These are phyloP conservation scores for Graphilbum ipis-grandicollis DNA, from an alignment of 2,329 filamentous ascomycete genomes.

Conservation along the genomic window DNA sequence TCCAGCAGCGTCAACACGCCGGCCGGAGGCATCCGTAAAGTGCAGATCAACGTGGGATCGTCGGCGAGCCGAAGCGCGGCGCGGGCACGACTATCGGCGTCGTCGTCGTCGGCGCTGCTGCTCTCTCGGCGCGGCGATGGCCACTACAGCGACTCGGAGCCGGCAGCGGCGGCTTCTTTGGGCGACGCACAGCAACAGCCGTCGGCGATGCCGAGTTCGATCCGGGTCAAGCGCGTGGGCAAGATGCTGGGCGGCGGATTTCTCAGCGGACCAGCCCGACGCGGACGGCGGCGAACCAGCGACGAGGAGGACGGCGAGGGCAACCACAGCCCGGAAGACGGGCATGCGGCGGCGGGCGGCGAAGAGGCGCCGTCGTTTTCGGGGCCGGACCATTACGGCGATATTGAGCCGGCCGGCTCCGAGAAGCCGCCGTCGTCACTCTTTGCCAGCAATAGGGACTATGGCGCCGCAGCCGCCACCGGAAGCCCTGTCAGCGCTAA, in stretches of 20 bases:
- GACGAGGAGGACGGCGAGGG: constrained; percentile 45
- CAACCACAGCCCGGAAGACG: constrained; percentile 9
- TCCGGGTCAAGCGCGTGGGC: constrained; percentile 61
- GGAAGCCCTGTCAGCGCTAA: constrained; percentile 40
- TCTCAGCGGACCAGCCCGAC: constrained; percentile 60
- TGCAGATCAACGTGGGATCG: constrained; percentile 36
- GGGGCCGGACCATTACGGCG: no score
- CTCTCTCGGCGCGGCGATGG: constrained; percentile 8
- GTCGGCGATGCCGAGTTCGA: constrained; percentile 50
- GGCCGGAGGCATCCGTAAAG: constrained; percentile 29
- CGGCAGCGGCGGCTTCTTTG: constrained; percentile 15
- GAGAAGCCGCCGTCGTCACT: no score
- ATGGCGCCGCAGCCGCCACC: constrained; percentile 26
- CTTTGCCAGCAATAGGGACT: neutral
- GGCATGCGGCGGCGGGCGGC: constrained; percentile 15
- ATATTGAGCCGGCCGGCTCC: no score
- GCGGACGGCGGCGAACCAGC: constrained; percentile 50
- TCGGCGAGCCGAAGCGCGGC: constrained; percentile 22
- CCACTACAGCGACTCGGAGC: constrained; percentile 28
- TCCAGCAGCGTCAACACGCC: constrained; percentile 31
- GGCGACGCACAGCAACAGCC: constrained; percentile 16
- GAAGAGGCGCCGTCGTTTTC: no score
- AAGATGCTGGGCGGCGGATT: constrained; percentile 58
- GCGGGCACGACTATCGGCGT: constrained; percentile 17
- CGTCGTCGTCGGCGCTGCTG: constrained; percentile 19